These are phyloP conservation scores for Trametes versicolor DNA, from an alignment of 1,284 basidiomycete species.

Conservation along the genomic window DNA sequence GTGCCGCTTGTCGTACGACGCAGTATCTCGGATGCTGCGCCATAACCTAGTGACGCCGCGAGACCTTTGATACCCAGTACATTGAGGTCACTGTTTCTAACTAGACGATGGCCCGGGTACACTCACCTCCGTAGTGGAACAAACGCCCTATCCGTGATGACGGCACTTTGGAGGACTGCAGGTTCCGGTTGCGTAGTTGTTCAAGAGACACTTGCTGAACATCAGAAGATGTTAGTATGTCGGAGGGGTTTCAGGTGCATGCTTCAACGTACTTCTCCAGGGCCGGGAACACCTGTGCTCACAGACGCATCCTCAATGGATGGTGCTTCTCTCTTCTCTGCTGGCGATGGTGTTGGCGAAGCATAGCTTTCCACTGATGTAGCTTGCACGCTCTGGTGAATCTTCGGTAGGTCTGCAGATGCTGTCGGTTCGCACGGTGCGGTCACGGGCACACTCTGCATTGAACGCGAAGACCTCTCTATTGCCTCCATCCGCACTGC, in stretches of 20 bases:
- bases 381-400: too few species aligned
- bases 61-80: slow-evolving; percentile 56
- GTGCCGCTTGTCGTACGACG: slow-evolving; percentile 43
- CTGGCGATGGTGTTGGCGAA: not conserved
- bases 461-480: not conserved
- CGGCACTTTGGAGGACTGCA: slow-evolving; percentile 86
- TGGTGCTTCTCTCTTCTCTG: not conserved
- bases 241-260: not conserved
- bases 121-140: slow-evolving; percentile 91
- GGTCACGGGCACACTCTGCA: not conserved
- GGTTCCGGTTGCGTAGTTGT: slow-evolving; percentile 49
- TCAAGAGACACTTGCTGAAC: slow-evolving; percentile 9
- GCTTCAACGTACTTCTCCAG: slow-evolving; percentile 15
- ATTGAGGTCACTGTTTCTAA: not conserved
- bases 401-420: too few species aligned
- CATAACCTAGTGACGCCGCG: slow-evolving; percentile 77
- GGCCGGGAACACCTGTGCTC: slow-evolving; percentile 17
- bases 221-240: not conserved
- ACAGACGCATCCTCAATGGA: slow-evolving; percentile 17
- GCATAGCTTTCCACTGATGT: too few species aligned
- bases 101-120: not conserved
- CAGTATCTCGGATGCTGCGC: slow-evolving; percentile 64
- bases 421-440: not conserved
- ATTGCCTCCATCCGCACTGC: not conserved
- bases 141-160: slow-evolving; percentile 88